Conservation (phyloP, 306 rosid genomes). For the Trifolium subterraneum region DNA sequence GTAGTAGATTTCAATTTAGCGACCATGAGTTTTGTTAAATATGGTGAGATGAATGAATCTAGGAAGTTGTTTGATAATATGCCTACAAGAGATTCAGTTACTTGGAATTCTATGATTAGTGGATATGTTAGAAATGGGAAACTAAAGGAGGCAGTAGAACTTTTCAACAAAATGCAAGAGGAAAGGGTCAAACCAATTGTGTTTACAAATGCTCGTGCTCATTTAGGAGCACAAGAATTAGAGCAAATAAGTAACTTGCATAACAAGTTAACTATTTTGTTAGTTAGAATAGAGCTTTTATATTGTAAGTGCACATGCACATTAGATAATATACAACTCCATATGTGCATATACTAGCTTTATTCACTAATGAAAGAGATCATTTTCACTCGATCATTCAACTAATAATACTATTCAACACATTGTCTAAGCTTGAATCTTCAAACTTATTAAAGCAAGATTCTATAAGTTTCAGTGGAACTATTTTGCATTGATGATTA, state of each 20-base stretch:
- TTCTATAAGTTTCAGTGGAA: slow-evolving; percentile 61
- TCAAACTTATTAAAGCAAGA: slow-evolving; percentile 61
- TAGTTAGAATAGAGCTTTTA: too few species aligned
- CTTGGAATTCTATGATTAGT: slow-evolving; percentile 86
- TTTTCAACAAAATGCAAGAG: slow-evolving; percentile 70
- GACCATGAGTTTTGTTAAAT: slow-evolving; percentile 75
- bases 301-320: too few species aligned
- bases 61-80: slow-evolving; percentile 69
- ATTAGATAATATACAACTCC: too few species aligned
- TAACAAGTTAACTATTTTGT: too few species aligned
- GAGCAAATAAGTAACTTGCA: too few species aligned
- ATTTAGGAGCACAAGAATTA: slow-evolving; percentile 62
- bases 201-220: slow-evolving; percentile 81
- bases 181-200: slow-evolving; percentile 62
- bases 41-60: slow-evolving; percentile 69
- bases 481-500: slow-evolving; percentile 61
- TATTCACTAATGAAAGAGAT: too few species aligned
- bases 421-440: slow-evolving; percentile 65
- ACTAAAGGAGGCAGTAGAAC: slow-evolving; percentile 59
- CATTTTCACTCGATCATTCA: too few species aligned
- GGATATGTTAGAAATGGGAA: slow-evolving; percentile 84
- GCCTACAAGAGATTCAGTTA: slow-evolving; percentile 59
- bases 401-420: background rate
- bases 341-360: too few species aligned
- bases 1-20: slow-evolving; percentile 78